Evolutionary conservation across 805 yeast genomes (phyloP), one percentile per base, ranked within the genome.

Genomic region (Scheffersomyces coipomensis): DNA sequence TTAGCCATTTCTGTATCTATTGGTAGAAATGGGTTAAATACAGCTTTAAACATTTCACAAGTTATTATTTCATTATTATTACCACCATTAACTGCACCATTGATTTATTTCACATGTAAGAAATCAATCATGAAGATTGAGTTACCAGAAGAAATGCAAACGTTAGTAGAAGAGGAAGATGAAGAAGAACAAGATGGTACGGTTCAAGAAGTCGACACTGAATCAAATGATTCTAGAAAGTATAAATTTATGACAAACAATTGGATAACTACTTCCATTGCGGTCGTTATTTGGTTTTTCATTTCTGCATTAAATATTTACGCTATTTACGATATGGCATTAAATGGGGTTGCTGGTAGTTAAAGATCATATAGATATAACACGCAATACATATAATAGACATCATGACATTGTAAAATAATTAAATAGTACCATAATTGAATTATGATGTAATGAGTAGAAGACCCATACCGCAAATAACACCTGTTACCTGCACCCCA

Each of bases 71-170:
- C 96, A 2, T 74, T 90, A 37, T 71, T 90, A 33, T 71, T 89
- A 42, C 97, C 97, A 8, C 83, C 89, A 47, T 72, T 88, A 32
- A 79, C 90, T 7, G 91, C 95, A 1, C 97, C 97, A 5, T 68
- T 89, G 55, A 78, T 89, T 34, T 89, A 81, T 54, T 85, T 89
- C 60, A 90, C 97, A 1, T 78, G 87, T 36, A 74, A 71, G 37
- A 81, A 78, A 51, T 58, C 74, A 11, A 75, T 84, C 34, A 89
- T 90, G 97, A 69, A 63, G 34, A 78, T 81, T 5, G 72, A 74
- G 40, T 54, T 71, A 2, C 49, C 54, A 0, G 44, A 44, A 10
- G 47, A 47, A 8, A n/a, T 29, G 19, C 34, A 24, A 11, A 5
- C 5, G 4, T 17, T 5, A 13, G 34, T 36, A 35, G 47, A 40